Percentiles rank a stretch among this genome's conserved stretches.
Conservation (phyloP, 441 rosid species). For the Biscutella auriculata region DNA sequence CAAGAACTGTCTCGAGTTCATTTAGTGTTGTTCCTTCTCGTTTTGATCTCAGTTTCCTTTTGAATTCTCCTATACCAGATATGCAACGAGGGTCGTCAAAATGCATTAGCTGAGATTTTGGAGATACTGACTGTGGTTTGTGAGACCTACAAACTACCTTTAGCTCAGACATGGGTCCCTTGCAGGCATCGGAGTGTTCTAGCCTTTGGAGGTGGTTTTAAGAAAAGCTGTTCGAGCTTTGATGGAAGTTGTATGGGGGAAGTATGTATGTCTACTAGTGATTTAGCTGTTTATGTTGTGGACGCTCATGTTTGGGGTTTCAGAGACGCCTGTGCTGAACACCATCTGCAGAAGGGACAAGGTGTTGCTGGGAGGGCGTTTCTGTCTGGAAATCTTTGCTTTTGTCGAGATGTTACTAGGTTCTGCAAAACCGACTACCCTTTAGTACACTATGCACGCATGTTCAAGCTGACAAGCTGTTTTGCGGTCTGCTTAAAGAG, state of each 20-base stretch:
- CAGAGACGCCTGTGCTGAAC: slow-evolving; percentile 81
- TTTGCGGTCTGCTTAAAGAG: slow-evolving; percentile 78
- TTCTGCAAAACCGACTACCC: slow-evolving; percentile 87
- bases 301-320: slow-evolving; percentile 93
- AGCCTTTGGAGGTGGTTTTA: slow-evolving; percentile 73
- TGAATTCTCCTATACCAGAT: slow-evolving; percentile 48
- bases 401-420: slow-evolving; percentile 52
- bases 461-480: slow-evolving; percentile 61
- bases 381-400: slow-evolving; percentile 58
- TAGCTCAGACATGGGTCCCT: slow-evolving; percentile 82
- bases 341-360: slow-evolving; percentile 84
- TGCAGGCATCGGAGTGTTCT: slow-evolving; percentile 83
- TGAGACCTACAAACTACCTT: slow-evolving; percentile 56
- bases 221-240: slow-evolving; percentile 75
- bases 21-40: slow-evolving; percentile 9
- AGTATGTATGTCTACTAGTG: slow-evolving; percentile 87
- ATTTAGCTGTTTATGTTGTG: slow-evolving; percentile 67
- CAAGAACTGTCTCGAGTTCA: slow-evolving; percentile 29
- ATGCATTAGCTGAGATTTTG: slow-evolving; percentile 79
- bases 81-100: slow-evolving; percentile 76
- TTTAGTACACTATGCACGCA: slow-evolving; percentile 82
- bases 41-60: slow-evolving; percentile 31
- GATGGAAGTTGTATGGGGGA: slow-evolving; percentile 82
- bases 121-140: slow-evolving; percentile 74
- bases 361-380: slow-evolving; percentile 87